phyloP scores from a whole-genome alignment of 148 eudicot species.

The Fagopyrum esculentum region DNA sequence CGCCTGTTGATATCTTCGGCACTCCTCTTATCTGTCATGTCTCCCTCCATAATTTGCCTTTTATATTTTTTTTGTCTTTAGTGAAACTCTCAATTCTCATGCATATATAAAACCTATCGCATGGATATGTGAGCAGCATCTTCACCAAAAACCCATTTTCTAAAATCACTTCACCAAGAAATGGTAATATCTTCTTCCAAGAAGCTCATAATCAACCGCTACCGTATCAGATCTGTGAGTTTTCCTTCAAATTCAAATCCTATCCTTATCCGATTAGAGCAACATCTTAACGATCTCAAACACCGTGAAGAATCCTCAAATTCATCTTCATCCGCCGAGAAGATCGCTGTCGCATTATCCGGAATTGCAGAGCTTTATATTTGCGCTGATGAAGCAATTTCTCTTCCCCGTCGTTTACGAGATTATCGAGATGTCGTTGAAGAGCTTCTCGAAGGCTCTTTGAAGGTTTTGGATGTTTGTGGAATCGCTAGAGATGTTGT shows the following conservation, averaged over 20 bases:
- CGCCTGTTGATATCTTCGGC: neutral
- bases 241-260: constrained; percentile 19
- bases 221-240: constrained; percentile 15
- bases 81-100: too few relatives aligned
- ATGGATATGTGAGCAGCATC: neutral
- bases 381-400: too few relatives aligned
- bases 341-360: constrained; percentile 9
- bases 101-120: neutral
- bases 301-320: neutral
- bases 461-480: constrained; percentile 14
- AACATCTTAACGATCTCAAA: constrained; percentile 17
- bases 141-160: neutral
- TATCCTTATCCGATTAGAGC: constrained; percentile 9
- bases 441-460: constrained; percentile 12
- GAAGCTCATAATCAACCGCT: constrained; percentile 7
- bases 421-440: constrained; percentile 11
- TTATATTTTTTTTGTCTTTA: neutral
- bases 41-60: neutral
- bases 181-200: constrained; percentile 10
- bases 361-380: neutral
- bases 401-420: constrained; percentile 16
- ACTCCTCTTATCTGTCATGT: constrained; percentile 9
- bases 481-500: constrained; percentile 11
- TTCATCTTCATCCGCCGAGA: constrained; percentile 6
- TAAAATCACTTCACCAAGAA: neutral